A percentile compares a stretch with the other conserved stretches of the same genome.
phyloP scores from a whole-genome alignment of 495 filamentous ascomycete species.

The Neurospora sp. region DNA sequence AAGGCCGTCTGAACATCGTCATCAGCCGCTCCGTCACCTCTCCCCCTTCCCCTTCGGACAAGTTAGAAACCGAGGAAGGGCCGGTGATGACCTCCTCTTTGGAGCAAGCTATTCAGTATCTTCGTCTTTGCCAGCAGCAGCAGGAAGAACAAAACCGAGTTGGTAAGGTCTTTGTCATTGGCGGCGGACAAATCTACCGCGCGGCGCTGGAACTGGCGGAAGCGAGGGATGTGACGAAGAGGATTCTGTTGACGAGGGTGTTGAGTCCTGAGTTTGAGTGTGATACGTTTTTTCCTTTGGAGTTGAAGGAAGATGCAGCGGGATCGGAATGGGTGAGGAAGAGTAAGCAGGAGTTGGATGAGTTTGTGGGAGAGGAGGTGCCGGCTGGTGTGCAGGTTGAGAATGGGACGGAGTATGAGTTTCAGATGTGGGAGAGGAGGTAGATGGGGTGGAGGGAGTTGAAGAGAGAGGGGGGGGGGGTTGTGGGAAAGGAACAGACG shows the following conservation, averaged over 20 bases:
- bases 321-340: constrained; percentile 35
- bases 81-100: constrained; percentile 34
- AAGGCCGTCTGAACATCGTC: constrained; percentile 67
- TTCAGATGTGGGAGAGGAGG: constrained; percentile 52
- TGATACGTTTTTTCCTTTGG: constrained; percentile 75
- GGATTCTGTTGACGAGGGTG: constrained; percentile 57
- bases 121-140: constrained; percentile 14
- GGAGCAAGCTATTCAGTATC: constrained; percentile 44
- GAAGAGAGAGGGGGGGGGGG: too few relatives aligned
- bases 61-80: constrained; percentile 2
- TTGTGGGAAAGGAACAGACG: constrained; percentile 41
- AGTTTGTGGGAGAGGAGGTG: constrained; percentile 50
- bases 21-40: constrained; percentile 42
- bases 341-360: constrained; percentile 39
- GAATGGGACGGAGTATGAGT: constrained; percentile 48
- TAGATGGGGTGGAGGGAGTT: constrained; percentile 5
- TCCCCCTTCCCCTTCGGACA: not conserved
- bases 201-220: constrained; percentile 44
- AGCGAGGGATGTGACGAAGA: constrained; percentile 23
- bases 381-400: constrained; percentile 42
- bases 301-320: constrained; percentile 31
- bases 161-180: constrained; percentile 71
- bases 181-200: constrained; percentile 76
- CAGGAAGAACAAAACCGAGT: constrained; percentile 8
- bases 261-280: constrained; percentile 58